Evolutionary conservation across 75 land plant genomes (phyloP).

Genomic region (Ceratopteris richardii): DNA sequence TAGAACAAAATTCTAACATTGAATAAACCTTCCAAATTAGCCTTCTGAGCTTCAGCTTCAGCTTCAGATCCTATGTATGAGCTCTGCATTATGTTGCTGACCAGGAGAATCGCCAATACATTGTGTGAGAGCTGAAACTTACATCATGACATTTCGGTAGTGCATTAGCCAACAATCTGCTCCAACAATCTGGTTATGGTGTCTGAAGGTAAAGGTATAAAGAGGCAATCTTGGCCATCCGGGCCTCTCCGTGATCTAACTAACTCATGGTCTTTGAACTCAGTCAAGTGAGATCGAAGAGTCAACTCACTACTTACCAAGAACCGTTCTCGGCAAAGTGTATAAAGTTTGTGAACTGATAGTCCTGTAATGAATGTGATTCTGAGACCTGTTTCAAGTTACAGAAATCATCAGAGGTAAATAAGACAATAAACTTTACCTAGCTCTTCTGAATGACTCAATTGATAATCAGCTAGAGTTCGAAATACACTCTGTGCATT

Average conservation of each 20-base stretch:
- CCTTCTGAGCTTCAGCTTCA: too few relatives aligned
- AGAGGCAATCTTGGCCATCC: constrained; percentile 93
- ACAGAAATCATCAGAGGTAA: too few relatives aligned
- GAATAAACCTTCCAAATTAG: too few relatives aligned
- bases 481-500: constrained; percentile 95
- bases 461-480: constrained; percentile 77
- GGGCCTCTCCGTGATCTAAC: constrained; percentile 67
- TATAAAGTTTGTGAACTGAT: constrained; percentile 58
- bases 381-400: too few relatives aligned
- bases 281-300: constrained; percentile 88
- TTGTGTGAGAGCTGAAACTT: too few relatives aligned
- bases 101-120: too few relatives aligned
- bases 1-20: too few relatives aligned
- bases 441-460: constrained; percentile 83
- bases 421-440: too few relatives aligned
- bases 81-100: too few relatives aligned
- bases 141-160: too few relatives aligned
- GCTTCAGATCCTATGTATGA: too few relatives aligned
- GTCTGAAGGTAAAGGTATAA: constrained; percentile 76
- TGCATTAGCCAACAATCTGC: constrained; percentile 30
- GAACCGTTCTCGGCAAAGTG: constrained; percentile 74
- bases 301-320: constrained; percentile 91
- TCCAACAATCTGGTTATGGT: constrained; percentile 65
- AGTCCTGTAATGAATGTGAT: constrained; percentile 44
- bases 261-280: constrained; percentile 94